Evolutionary conservation across 495 filamentous ascomycete genomes (phyloP).

Genomic region (Cercophora sp.): DNA sequence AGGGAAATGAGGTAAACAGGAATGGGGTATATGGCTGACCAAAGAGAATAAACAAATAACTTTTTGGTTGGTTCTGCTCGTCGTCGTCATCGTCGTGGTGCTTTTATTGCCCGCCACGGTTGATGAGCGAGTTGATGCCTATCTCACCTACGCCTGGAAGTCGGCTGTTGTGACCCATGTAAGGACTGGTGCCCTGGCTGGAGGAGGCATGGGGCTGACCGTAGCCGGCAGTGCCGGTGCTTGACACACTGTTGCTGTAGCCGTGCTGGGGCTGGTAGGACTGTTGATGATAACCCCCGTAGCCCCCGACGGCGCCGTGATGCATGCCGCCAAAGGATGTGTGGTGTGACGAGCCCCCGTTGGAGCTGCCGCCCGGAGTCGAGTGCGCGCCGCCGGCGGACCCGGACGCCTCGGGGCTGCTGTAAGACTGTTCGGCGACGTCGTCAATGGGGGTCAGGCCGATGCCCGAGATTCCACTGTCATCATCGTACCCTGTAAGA

Average conservation of each 20-base stretch:
- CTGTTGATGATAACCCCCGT: constrained; percentile 12
- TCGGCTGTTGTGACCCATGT: constrained; percentile 42
- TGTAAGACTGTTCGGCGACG: constrained; percentile 41
- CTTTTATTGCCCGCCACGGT: constrained; percentile 33
- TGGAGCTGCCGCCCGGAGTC: constrained; percentile 29
- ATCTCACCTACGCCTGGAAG: constrained; percentile 52
- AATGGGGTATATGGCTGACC: not conserved
- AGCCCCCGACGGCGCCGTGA: constrained; percentile 23
- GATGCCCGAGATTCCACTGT: constrained; percentile 45
- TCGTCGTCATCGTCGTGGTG: constrained; percentile 11
- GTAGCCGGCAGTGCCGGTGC: constrained; percentile 28
- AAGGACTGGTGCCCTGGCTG: constrained; percentile 43
- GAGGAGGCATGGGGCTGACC: constrained; percentile 9
- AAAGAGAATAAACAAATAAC: no score
- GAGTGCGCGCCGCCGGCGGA: constrained; percentile 28
- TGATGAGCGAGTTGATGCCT: constrained; percentile 54
- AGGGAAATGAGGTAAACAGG: constrained; percentile 7
- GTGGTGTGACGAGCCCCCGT: constrained; percentile 7
- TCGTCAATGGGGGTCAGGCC: constrained; percentile 50
- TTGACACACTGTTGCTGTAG: constrained; percentile 40
- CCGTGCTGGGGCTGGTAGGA: constrained; percentile 33
- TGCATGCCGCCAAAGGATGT: constrained; percentile 21
- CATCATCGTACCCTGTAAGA: constrained; percentile 45
- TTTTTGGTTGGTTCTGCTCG: no score
- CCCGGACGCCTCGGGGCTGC: constrained; percentile 38